Evolutionary conservation across 2,329 filamentous ascomycete species (phyloP).

Genomic region (Nothophaeocryptopus gaeumannii): DNA sequence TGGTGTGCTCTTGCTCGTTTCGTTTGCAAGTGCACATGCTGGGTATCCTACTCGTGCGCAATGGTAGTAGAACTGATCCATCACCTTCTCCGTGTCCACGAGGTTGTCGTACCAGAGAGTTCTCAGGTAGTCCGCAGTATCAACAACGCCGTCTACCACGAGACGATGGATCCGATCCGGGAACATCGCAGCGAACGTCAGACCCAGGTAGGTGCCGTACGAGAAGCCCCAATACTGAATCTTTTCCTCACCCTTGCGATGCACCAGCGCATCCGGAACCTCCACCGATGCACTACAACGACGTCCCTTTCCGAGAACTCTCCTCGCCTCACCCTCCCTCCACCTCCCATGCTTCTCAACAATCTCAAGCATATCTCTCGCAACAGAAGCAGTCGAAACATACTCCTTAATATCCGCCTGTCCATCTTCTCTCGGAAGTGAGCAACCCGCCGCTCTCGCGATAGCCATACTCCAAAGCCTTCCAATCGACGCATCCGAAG

Average conservation of each 20-base stretch:
- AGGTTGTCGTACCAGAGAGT: conserved; percentile 42
- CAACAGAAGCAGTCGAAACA: conserved; percentile 47
- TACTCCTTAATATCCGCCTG: conserved; percentile 42
- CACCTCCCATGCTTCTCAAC: conserved; percentile 41
- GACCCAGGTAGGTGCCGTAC: conserved; percentile 48
- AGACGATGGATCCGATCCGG: conserved; percentile 38
- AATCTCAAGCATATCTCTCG: conserved; percentile 51
- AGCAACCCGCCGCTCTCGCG: conserved; percentile 34
- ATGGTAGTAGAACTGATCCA: conserved; percentile 45
- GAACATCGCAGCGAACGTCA: conserved; percentile 43
- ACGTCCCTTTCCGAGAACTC: conserved; percentile 1
- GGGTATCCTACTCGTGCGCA: conserved; percentile 44
- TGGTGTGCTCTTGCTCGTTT: conserved; percentile 28
- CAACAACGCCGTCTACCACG: conserved; percentile 48
- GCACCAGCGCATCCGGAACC: conserved; percentile 7
- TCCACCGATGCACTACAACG: not conserved
- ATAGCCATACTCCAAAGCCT: conserved; percentile 42
- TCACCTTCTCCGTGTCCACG: conserved; percentile 43
- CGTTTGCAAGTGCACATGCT: conserved; percentile 40
- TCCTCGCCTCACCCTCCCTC: conserved; percentile 29
- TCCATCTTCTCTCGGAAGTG: conserved; percentile 24
- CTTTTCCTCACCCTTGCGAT: conserved; percentile 33
- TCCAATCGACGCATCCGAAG: conserved; percentile 43
- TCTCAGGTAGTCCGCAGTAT: conserved; percentile 38
- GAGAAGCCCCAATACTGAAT: conserved; percentile 42